Evolutionary conservation across 164 flowering plant species (phyloP).

Genomic region (Akebia trifoliata): DNA sequence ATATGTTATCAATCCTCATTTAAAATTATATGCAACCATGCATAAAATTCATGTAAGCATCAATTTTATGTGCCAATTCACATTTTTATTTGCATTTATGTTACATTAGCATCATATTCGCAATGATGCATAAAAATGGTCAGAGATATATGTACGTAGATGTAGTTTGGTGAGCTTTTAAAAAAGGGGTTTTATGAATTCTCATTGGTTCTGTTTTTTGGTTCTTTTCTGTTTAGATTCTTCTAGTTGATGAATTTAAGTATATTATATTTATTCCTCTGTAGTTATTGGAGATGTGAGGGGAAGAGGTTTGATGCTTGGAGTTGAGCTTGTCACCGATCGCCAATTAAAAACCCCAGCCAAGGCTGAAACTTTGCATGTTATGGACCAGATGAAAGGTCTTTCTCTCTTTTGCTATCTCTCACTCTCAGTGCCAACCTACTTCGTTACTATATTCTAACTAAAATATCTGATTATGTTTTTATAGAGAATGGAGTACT

Average conservation of each 20-base stretch:
- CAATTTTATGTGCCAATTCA: no score
- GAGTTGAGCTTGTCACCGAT: slow-evolving; percentile 91
- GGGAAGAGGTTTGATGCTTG: slow-evolving; percentile 87
- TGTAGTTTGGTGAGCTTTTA: no score
- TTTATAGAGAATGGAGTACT: slow-evolving; percentile 72
- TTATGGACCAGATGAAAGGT: slow-evolving; percentile 97
- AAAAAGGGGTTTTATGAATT: no score
- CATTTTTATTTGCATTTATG: no score
- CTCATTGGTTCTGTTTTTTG: no score
- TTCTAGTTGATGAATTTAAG: background rate
- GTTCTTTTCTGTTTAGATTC: background rate
- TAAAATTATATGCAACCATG: no score
- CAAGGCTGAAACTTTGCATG: slow-evolving; percentile 60
- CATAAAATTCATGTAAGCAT: no score
- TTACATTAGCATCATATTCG: no score
- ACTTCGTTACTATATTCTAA: background rate
- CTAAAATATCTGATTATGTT: background rate
- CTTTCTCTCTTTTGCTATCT: slow-evolving; percentile 9
- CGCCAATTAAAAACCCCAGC: slow-evolving; percentile 80
- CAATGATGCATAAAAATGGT: no score
- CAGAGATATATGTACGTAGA: no score
- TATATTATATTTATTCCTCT: background rate
- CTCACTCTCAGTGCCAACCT: background rate
- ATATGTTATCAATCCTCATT: no score
- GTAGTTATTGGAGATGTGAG: slow-evolving; percentile 96